Evolutionary conservation across 805 yeast genomes (phyloP).

Genomic region (Nakazawaea populi): DNA sequence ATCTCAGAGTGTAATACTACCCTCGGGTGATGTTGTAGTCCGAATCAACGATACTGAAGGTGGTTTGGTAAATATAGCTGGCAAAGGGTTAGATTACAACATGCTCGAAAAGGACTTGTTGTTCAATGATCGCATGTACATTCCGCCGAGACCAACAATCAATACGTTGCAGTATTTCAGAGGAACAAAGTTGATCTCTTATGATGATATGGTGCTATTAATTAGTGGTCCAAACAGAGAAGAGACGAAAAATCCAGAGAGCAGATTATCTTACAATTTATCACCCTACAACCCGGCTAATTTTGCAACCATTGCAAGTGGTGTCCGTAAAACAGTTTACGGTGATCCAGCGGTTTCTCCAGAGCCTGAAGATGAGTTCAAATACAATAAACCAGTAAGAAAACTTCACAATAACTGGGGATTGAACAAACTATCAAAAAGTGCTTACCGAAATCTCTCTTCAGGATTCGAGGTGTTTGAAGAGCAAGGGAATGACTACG

Average conservation of each 20-base stretch:
- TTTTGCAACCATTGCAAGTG: slow-evolving; percentile 8
- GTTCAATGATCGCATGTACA: slow-evolving; percentile 60
- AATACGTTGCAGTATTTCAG: slow-evolving; percentile 82
- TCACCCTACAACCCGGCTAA: slow-evolving; percentile 31
- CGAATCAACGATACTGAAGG: slow-evolving; percentile 53
- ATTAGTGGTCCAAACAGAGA: slow-evolving; percentile 76
- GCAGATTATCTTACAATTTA: slow-evolving; percentile 45
- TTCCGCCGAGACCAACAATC: slow-evolving; percentile 77
- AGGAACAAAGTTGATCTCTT: slow-evolving; percentile 59
- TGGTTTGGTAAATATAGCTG: slow-evolving; percentile 43
- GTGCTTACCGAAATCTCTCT: slow-evolving; percentile 39
- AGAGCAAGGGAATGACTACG: slow-evolving; percentile 51
- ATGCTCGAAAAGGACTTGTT: slow-evolving; percentile 43
- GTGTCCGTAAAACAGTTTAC: slow-evolving; percentile 1
- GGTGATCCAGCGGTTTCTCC: neutral
- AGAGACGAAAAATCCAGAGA: slow-evolving; percentile 52
- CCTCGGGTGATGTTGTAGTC: slow-evolving; percentile 47
- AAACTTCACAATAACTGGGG: neutral
- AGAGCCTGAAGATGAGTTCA: slow-evolving; percentile 17
- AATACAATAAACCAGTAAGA: slow-evolving; percentile 45
- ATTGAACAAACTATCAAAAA: slow-evolving; percentile 14
- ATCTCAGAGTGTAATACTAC: slow-evolving; percentile 35
- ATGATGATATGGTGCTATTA: slow-evolving; percentile 56
- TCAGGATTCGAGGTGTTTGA: slow-evolving; percentile 48
- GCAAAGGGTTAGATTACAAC: slow-evolving; percentile 28